Evolutionary conservation across 2,329 filamentous ascomycete species (phyloP), one percentile per base, ranked within the genome.

Genomic region (Diplodia sapinea): DNA sequence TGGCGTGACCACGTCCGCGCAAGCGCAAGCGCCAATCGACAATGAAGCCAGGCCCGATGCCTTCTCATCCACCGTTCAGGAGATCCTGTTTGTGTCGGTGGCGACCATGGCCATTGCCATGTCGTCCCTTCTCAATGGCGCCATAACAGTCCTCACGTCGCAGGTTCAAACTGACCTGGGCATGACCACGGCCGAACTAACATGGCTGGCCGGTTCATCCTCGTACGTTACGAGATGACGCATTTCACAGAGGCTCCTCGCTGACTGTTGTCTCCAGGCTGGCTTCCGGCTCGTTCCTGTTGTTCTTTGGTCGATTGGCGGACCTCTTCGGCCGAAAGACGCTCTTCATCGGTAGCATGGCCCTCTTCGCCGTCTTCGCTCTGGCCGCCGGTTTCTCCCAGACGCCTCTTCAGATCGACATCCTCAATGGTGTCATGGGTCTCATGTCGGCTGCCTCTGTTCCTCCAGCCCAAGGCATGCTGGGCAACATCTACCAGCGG

Each of bases 61-160:
- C 77, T 91, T 91, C 81, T 83, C 77, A 51, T 88, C 82, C 51
- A 89, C 87, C 0, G 66, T 86, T 1, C 86, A 90, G 72, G 89
- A 91, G 79, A 81, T 87, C 47, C 78, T 88, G 2, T 91, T 91
- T 72, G 86, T 91, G 17, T 74, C 88, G 20, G 88, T 88, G 49
- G 86, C 88, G 11, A 91, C 89, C 1, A 86, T 90, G 79, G 88
- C 88, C 1, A 88, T 90, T 54, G 88, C 86, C 3, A 87, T 88
- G 73, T 84, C 83, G 11, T 84, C 85, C 4, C 88, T 91, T 71
- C 79, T 89, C 33, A 81, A 81, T 8, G 89, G 88, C 13, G 81
- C 84, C 4, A 83, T 86, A 4, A 83, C 88, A 2, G 88, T 90
- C 68, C 87, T 89, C 69, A 88, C 87, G 1, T 85, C 85, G 0